Conservation (phyloP, 306 rosid species). For the Prunus mongolica region DNA sequence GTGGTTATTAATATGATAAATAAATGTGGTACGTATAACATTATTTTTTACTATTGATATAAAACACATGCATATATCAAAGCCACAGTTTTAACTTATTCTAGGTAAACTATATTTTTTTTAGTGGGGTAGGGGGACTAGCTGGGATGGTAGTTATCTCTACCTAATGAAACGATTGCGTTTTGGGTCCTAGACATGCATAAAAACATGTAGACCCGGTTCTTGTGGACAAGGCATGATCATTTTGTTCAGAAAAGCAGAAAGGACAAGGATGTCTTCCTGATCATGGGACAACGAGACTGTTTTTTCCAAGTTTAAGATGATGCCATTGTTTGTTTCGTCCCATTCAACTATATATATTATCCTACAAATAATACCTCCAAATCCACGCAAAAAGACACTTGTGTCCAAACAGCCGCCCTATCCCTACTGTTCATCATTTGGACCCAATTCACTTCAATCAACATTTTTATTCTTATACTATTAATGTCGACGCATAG, state of each 20-base stretch:
- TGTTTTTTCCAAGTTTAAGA: neutral
- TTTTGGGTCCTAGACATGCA: too few species aligned
- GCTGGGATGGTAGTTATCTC: neutral
- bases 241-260: constrained; percentile 16
- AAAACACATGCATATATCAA: too few species aligned
- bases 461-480: neutral
- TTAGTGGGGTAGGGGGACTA: neutral
- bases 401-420: constrained; percentile 56
- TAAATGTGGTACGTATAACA: too few species aligned
- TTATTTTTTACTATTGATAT: too few species aligned
- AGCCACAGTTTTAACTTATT: neutral
- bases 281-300: neutral
- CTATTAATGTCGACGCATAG: neutral
- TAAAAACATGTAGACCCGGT: neutral
- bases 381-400: constrained; percentile 38
- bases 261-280: neutral
- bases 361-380: constrained; percentile 10
- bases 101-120: neutral
- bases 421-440: constrained; percentile 31
- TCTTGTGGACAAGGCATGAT: constrained; percentile 35
- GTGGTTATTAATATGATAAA: fast-evolving
- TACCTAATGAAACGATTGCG: neutral
- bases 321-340: constrained; percentile 35
- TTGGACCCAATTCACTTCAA: constrained; percentile 25
- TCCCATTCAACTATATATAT: constrained; percentile 28